phyloP scores from a whole-genome alignment of 2,329 filamentous ascomycete species.

The Ceratocystis papillata region DNA sequence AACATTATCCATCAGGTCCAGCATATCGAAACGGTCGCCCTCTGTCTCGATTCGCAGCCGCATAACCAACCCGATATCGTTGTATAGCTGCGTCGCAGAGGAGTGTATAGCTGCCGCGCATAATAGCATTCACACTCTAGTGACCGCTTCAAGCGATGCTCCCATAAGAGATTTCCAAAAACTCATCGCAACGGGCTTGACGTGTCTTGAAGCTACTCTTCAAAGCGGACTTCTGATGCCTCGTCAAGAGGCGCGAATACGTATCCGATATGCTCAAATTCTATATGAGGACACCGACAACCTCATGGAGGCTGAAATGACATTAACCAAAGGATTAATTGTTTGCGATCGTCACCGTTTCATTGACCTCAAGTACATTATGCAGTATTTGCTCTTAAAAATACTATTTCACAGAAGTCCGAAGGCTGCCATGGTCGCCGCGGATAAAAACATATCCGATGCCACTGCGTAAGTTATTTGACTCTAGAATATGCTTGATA shows the following conservation, averaged over 20 bases:
- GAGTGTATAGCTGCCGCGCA: slow-evolving; percentile 63
- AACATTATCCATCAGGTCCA: slow-evolving; percentile 34
- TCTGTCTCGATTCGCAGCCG: slow-evolving; percentile 34
- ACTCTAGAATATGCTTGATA: slow-evolving; percentile 25
- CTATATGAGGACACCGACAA: slow-evolving; percentile 69
- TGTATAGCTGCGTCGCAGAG: slow-evolving; percentile 62
- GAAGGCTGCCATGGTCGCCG: slow-evolving; percentile 60
- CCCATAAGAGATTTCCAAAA: slow-evolving; percentile 52
- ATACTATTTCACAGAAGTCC: slow-evolving; percentile 59
- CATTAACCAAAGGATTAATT: slow-evolving; percentile 59
- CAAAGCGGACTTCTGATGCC: slow-evolving; percentile 51
- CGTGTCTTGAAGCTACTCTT: slow-evolving; percentile 59
- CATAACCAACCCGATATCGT: slow-evolving; percentile 42
- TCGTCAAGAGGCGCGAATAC: slow-evolving; percentile 56
- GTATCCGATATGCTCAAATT: slow-evolving; percentile 60
- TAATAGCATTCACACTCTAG: slow-evolving; percentile 34
- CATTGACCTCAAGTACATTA: slow-evolving; percentile 61
- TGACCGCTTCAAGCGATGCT: slow-evolving; percentile 40
- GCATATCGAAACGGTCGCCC: slow-evolving; percentile 36
- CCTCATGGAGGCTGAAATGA: slow-evolving; percentile 59
- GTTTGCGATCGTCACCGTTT: slow-evolving; percentile 49
- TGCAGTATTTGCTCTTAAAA: slow-evolving; percentile 62
- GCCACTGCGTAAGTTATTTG: slow-evolving; percentile 48
- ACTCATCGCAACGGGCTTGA: slow-evolving; percentile 59
- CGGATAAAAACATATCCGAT: slow-evolving; percentile 59